Conservation (phyloP, 345 rosid genomes). For the Sisymbrium irio region DNA sequence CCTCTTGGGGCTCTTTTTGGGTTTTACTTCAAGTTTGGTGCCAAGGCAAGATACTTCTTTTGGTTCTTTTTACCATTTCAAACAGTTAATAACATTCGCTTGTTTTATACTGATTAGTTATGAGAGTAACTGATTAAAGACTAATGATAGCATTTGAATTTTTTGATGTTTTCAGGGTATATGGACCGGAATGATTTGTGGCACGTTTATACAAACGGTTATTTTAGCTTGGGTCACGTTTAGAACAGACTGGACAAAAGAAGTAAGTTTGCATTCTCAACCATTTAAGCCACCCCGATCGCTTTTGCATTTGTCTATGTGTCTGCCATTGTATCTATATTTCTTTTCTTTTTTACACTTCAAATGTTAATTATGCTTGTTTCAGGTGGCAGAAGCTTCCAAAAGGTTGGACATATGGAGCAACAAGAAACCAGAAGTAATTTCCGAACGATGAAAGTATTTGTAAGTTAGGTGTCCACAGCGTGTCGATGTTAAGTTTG, state of each 20-base stretch:
- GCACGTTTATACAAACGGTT: conserved; percentile 57
- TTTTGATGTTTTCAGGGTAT: conserved; percentile 47
- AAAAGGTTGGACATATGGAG: conserved; percentile 34
- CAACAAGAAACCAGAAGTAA: conserved; percentile 23
- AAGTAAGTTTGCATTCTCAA: conserved; percentile 29
- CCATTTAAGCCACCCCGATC: not conserved
- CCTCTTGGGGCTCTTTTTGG: conserved; percentile 68
- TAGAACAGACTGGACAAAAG: conserved; percentile 65
- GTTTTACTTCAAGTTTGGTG: conserved; percentile 61
- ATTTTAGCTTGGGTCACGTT: conserved; percentile 61
- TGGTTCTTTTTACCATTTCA: not conserved
- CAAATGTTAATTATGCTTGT: not conserved
- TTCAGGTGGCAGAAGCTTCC: conserved; percentile 41
- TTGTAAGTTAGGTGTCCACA: not conserved
- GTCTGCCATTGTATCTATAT: not conserved
- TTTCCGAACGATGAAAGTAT: not conserved
- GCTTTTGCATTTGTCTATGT: not conserved
- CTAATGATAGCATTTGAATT: not conserved
- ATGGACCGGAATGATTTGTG: conserved; percentile 73
- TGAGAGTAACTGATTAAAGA: not conserved
- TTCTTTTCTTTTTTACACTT: not conserved
- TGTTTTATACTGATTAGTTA: not conserved
- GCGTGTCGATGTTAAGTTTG: not conserved
- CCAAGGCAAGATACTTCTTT: conserved; percentile 42
- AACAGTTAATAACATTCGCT: too few relatives aligned